phyloP scores from a whole-genome alignment of 768 basidiomycete genomes.

The Suillus brevipes region DNA sequence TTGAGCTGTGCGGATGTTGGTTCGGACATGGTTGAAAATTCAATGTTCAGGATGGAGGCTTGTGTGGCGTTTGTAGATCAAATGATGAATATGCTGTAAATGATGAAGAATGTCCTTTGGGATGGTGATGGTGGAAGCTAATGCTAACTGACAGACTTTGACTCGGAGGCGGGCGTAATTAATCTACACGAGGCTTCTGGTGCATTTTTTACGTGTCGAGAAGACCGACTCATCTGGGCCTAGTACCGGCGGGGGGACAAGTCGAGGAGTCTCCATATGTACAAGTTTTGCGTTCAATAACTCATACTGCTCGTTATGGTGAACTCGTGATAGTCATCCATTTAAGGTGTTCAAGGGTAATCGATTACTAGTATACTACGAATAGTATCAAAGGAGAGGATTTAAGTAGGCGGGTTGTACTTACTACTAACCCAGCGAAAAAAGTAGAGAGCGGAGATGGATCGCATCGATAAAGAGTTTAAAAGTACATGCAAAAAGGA shows the following conservation, averaged over 20 bases:
- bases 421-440: background rate
- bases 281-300: too few relatives aligned
- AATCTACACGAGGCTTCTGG: background rate
- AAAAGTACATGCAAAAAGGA: background rate
- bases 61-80: background rate
- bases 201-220: background rate
- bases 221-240: background rate
- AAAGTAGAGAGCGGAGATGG: background rate
- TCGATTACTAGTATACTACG: background rate
- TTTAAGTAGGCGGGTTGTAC: background rate
- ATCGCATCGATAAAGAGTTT: background rate
- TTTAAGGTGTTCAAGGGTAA: background rate
- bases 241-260: too few relatives aligned
- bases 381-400: background rate
- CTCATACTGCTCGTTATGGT: too few relatives aligned
- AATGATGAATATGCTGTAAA: background rate
- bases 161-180: background rate
- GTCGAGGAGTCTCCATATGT: too few relatives aligned
- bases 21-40: slow-evolving; percentile 3
- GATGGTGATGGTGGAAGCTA: background rate
- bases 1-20: slow-evolving; percentile 31
- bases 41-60: background rate
- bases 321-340: too few relatives aligned
- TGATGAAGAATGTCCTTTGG: background rate
- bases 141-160: background rate